Base-by-base conservation (phyloP, 2,329 filamentous ascomycete species). In the Waltergamsia citrina region DNA sequence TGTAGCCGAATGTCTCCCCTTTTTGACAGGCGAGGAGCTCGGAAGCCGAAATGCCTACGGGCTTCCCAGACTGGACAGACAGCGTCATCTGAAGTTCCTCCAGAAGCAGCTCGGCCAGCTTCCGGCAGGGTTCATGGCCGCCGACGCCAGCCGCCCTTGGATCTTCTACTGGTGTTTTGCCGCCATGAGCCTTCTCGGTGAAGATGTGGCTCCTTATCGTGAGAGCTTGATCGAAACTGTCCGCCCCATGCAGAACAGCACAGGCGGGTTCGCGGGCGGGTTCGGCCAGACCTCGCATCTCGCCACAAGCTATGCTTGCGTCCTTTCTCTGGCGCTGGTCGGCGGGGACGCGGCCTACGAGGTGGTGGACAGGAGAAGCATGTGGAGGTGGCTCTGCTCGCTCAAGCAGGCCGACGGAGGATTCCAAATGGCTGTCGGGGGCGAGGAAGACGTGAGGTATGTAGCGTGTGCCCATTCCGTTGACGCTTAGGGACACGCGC, bases 121-220 rank as follows among this genome's bases (percentile, higher is more conserved):
- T 40, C 85, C 90, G 0, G 62, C 71, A 7, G 65, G 63, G 4
- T 94, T 82, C 57, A 77, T 81, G 34, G 70, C 69, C 32, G 74
- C 87, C 44, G 92, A 98, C 64, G 81, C 92, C 21, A 88, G 84
- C 52, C 70, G 90, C 36, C 88, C 92, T 8, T 98, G 92, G 92
- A 74, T 94, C 49, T 70, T 94, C 43, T 96, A 95, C 62, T 98
- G 92, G 92, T 83, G 75, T 34, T 65, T 96, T 35, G 75, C 80
- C 22, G 86, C 75, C 3, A 65, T 98, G 43, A 66, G 71, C 18
- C 66, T 88, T 22, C 63, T 98, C 32, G 87, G 85, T 31, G 76
- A 87, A 51, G 85, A 94, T 52, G 65, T 74, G 31, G 58, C 59
- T 21, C 57, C 75, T 25, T 90, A 85, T 56, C 74, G 80, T 36